Conservation (phyloP, 2,329 filamentous ascomycete species). For the Clonostachys solani region DNA sequence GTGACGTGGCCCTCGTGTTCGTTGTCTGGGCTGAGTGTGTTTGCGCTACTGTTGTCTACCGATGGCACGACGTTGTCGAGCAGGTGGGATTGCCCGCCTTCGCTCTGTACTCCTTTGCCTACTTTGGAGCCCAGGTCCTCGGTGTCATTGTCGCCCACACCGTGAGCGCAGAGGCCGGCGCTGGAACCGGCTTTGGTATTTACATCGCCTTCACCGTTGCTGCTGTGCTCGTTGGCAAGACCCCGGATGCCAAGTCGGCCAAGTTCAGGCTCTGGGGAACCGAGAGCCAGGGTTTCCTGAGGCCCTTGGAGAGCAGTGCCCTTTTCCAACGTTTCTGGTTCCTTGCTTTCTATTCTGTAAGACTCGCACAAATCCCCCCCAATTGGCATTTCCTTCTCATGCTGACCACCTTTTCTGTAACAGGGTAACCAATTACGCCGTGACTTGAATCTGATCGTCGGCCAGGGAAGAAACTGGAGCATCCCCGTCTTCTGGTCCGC, state of each 20-base stretch:
- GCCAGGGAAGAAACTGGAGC: slow-evolving; percentile 49
- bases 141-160: slow-evolving; percentile 46
- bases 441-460: slow-evolving; percentile 50
- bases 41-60: slow-evolving; percentile 47
- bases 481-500: slow-evolving; percentile 47
- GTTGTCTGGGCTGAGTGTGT: slow-evolving; percentile 49
- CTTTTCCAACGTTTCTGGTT: slow-evolving; percentile 43
- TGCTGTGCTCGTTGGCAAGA: slow-evolving; percentile 32
- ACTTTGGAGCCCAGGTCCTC: slow-evolving; percentile 46
- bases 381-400: not conserved
- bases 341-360: slow-evolving; percentile 52
- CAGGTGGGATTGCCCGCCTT: slow-evolving; percentile 39
- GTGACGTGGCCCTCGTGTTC: slow-evolving; percentile 49
- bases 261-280: not conserved
- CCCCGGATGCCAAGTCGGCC: slow-evolving; percentile 32
- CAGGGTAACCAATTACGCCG: slow-evolving; percentile 51
- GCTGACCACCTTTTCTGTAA: slow-evolving; percentile 3
- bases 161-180: slow-evolving; percentile 36
- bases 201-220: slow-evolving; percentile 35
- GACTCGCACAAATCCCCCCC: slow-evolving; percentile 6
- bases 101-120: slow-evolving; percentile 42
- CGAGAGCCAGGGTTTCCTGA: not conserved
- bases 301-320: slow-evolving; percentile 32
- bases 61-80: slow-evolving; percentile 40
- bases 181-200: slow-evolving; percentile 47